These are phyloP conservation scores for Nemania sp. DNA, from an alignment of 2,329 filamentous ascomycete genomes.

Conservation along the genomic window DNA sequence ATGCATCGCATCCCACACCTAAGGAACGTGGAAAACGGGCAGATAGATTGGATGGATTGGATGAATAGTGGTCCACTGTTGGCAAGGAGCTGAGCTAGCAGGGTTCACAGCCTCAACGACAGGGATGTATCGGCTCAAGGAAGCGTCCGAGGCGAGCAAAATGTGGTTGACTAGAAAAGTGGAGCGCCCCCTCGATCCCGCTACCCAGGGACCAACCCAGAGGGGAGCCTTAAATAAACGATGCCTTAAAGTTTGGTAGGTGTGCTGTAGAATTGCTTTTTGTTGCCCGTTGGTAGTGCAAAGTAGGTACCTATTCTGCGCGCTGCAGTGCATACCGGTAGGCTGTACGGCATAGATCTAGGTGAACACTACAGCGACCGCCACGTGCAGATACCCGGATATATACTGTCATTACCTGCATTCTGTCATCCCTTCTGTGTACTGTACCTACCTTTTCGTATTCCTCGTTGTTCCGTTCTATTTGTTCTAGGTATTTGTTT, in stretches of 20 bases:
- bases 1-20: neutral
- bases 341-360: too few species aligned
- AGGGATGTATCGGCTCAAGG: constrained; percentile 27
- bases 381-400: neutral
- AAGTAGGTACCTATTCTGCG: too few species aligned
- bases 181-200: constrained; percentile 7
- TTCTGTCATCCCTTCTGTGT: neutral
- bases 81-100: constrained; percentile 19
- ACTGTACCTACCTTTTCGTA: neutral
- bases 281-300: too few species aligned
- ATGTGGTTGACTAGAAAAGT: constrained; percentile 12
- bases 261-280: too few species aligned
- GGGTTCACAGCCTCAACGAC: constrained; percentile 37
- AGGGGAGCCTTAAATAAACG: neutral
- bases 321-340: too few species aligned
- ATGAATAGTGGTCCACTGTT: constrained; percentile 25
- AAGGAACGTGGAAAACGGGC: neutral
- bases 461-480: neutral
- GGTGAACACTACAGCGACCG: too few species aligned
- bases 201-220: neutral
- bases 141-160: constrained; percentile 21
- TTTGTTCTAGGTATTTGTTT: too few species aligned
- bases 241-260: too few species aligned
- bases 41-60: neutral
- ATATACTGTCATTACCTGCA: neutral